Base-by-base conservation (phyloP, 192 early-diverging fungal genomes). In the Coemansia sp. region DNA sequence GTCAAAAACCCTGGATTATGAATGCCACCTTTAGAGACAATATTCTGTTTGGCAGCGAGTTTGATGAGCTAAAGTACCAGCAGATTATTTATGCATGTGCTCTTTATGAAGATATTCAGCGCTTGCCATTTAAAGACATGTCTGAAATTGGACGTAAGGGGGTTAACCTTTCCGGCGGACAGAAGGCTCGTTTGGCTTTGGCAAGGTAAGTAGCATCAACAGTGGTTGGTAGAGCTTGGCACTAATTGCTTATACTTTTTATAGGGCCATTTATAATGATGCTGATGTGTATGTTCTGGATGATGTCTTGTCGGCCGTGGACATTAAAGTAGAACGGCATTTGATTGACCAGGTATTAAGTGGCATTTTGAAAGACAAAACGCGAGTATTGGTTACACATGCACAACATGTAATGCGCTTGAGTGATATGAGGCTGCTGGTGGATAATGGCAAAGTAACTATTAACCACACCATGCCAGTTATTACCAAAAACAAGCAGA, bases 161-260 rank as follows among this genome's bases (percentile, higher is more conserved):
- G 10, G 63, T 83, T 4, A 83, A 76, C 9, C 55, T 86, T 9
- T 80, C 76, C 17, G 85, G 85, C 28, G 85, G 85, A 38, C 84
- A 86, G 45, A 83, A 84, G 40, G 80, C 76, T n/a, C 75, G 88
- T 34, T 59, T 90, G 11, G 69, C 80, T 2, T 42, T 87, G 14
- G 87, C 88, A 23, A 46, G 39, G 39, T 40, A 40, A 40, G 39
- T 40, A 40, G 11, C 11, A 9, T 30, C 17, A 40, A 40, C 15
- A 15, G 4, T 3, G 3, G 15, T 8, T 40, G 4, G 39, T 12
- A 40, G 15, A 9, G 3, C 11, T 15, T 8, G 15, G 11, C 16
- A 40, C 11, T 40, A 40, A 40, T 40, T 40, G 11, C 6, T 40
- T 4, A 9, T 40, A n/a, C 11, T 40, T 40, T 11, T 58, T 58